These are phyloP conservation scores for Pichia nanzhaoensis DNA, from an alignment of 805 yeast genomes.

Conservation along the genomic window DNA sequence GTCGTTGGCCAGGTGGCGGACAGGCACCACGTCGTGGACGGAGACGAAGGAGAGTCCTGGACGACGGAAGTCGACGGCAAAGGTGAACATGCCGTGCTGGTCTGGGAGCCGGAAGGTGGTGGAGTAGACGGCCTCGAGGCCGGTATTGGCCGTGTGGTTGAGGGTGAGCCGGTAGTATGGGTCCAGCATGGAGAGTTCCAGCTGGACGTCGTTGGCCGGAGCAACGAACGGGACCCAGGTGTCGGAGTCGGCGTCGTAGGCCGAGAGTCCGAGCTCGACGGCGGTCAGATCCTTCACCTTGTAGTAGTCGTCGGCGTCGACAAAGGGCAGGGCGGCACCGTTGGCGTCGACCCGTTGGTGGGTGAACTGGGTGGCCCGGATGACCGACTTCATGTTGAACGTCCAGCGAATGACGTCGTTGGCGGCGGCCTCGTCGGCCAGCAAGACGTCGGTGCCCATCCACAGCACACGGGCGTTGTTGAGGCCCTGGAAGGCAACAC, in stretches of 20 bases:
- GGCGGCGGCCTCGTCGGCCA: conserved; percentile 31
- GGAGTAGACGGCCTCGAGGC: conserved; percentile 42
- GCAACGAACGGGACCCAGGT: conserved; percentile 59
- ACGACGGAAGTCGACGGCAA: conserved; percentile 69
- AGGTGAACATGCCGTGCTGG: conserved; percentile 95
- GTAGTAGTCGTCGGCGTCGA: conserved; percentile 44
- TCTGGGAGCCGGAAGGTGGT: conserved; percentile 75
- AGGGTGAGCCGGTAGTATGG: conserved; percentile 85
- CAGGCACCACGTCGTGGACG: conserved; percentile 65
- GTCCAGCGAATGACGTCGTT: conserved; percentile 58
- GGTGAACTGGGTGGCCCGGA: conserved; percentile 46
- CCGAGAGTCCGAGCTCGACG: conserved; percentile 46
- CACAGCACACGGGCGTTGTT: conserved; percentile 74
- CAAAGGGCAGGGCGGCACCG: conserved; percentile 4
- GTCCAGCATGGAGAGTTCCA: conserved; percentile 84
- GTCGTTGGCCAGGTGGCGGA: conserved; percentile 92
- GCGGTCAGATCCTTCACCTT: conserved; percentile 67
- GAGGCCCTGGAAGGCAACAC: conserved; percentile 73
- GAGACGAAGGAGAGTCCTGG: conserved; percentile 64
- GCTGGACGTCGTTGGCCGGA: conserved; percentile 42
- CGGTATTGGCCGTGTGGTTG: conserved; percentile 33
- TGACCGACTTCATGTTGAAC: conserved; percentile 59
- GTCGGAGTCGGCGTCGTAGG: conserved; percentile 35
- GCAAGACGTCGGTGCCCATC: conserved; percentile 45
- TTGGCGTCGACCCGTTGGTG: conserved; percentile 39